Base-by-base conservation (phyloP, 2,329 filamentous ascomycete species). In the Orbilia ellipsospora region DNA sequence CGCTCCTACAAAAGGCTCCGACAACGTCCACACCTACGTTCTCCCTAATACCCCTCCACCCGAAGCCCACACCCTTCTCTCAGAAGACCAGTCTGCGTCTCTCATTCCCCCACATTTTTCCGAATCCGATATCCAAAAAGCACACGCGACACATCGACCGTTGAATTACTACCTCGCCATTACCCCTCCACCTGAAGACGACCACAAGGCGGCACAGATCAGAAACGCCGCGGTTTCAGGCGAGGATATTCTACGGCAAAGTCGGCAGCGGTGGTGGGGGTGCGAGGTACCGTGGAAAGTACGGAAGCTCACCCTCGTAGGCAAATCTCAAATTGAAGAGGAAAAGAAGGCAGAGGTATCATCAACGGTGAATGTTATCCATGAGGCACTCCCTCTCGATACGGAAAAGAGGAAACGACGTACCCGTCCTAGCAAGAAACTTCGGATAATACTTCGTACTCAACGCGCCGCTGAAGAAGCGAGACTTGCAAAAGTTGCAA, bases 131-230 rank as follows among this genome's bases (percentile, higher is more conserved):
- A 48, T 75, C 44, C 42, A 65, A 56, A 69, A 20, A 18, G 72
- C 72, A 28, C 72, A 75, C 64, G 64, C 72, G 64, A 65, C 60
- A 64, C 64, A 75, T 31, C 64, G 72, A 18, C 72, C 72, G 26
- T 18, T 36, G 18, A 36, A 36, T 18, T 75, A 75, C 59, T 75
- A 75, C 23, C 64, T 75, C 31, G 69, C 72, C 64, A 36, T 36
- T 6, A 36, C 31, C 31, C 31, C 31, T 36, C 72, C 72, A 40
- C 72, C 72, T 7, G 57, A 69, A 7, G 72, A 69, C 20, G 64
- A 61, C n/a, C n/a, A 59, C 12, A 64, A 57, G 26, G 57, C 60
- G 12, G 13, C 23, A 31, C 60, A 36, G 52, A 42, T 75, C 44
- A 55, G 59, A 13, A 52, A 59, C 45, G 54, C 36, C 23, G 72